Evolutionary conservation across 2,329 filamentous ascomycete species (phyloP).

Genomic region (Microsporum audouinii): DNA sequence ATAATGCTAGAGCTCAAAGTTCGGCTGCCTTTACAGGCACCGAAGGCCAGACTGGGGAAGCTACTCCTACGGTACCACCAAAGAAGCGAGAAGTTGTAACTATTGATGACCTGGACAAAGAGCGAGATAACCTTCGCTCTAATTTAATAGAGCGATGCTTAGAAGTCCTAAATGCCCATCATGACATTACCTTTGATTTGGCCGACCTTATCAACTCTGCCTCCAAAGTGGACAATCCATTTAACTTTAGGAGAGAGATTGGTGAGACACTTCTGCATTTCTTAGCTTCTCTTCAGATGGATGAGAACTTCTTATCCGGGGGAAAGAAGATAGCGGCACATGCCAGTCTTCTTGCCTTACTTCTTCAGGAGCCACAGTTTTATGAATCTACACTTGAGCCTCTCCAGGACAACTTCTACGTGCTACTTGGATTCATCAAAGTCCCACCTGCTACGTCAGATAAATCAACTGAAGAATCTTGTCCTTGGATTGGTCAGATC

Average conservation of each 20-base stretch:
- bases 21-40: constrained; percentile 8
- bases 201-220: constrained; percentile 73
- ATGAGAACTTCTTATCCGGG: constrained; percentile 44
- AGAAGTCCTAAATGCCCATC: constrained; percentile 78
- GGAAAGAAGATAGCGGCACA: constrained; percentile 74
- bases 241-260: constrained; percentile 55
- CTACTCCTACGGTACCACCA: constrained; percentile 12
- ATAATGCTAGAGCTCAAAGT: constrained; percentile 21
- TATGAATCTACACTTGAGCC: constrained; percentile 64
- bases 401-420: constrained; percentile 63
- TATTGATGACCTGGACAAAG: constrained; percentile 67
- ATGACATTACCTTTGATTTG: constrained; percentile 80
- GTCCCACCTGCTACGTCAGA: constrained; percentile 44
- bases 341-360: constrained; percentile 77
- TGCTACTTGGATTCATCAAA: constrained; percentile 69
- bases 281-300: constrained; percentile 55
- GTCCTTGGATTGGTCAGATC: constrained; percentile 85
- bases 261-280: constrained; percentile 75
- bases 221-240: constrained; percentile 50
- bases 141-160: constrained; percentile 81
- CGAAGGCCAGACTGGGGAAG: constrained; percentile 19
- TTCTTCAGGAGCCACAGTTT: constrained; percentile 72
- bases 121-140: constrained; percentile 59
- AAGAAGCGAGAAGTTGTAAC: constrained; percentile 36
- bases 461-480: constrained; percentile 62